These are phyloP conservation scores for Kwoniella europaea DNA, from an alignment of 768 basidiomycete species.

Conservation along the genomic window DNA sequence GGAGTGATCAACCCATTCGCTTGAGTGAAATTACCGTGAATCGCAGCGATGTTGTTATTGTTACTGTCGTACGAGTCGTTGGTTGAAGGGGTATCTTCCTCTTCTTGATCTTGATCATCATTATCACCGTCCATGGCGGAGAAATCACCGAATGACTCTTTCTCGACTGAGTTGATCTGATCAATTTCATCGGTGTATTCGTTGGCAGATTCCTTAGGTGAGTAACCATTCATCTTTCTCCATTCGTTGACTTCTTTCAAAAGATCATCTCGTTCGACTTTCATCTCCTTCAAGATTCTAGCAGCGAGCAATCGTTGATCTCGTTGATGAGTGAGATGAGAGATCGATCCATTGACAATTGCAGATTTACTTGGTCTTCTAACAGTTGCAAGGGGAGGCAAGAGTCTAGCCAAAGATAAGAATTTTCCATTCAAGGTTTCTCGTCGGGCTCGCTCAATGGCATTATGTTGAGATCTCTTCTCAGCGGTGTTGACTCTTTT, in stretches of 20 bases:
- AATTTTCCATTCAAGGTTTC: slow-evolving; percentile 94
- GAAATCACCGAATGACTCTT: slow-evolving; percentile 55
- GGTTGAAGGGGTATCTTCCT: slow-evolving; percentile 9
- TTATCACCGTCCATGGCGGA: slow-evolving; percentile 44
- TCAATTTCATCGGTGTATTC: slow-evolving; percentile 54
- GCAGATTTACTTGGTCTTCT: slow-evolving; percentile 94
- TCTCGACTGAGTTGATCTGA: slow-evolving; percentile 52
- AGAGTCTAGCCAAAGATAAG: slow-evolving; percentile 81
- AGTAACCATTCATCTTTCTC: slow-evolving; percentile 72
- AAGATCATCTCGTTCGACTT: slow-evolving; percentile 81
- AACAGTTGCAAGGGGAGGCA: slow-evolving; percentile 87
- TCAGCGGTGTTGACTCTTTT: slow-evolving; percentile 95
- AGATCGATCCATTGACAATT: slow-evolving; percentile 94
- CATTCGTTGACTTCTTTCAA: slow-evolving; percentile 92
- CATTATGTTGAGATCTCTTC: slow-evolving; percentile 94
- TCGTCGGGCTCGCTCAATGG: slow-evolving; percentile 88
- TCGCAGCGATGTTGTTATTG: slow-evolving; percentile 11
- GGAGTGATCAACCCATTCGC: slow-evolving; percentile 40
- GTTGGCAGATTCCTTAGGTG: slow-evolving; percentile 57
- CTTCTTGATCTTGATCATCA: slow-evolving; percentile 39
- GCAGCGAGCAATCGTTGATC: slow-evolving; percentile 80
- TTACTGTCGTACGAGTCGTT: slow-evolving; percentile 2
- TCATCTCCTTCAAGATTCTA: slow-evolving; percentile 77
- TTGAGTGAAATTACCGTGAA: slow-evolving; percentile 13
- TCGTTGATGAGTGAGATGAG: slow-evolving; percentile 71